Base-by-base conservation (phyloP, 768 basidiomycete species). In the Mrakia hoshinonis region DNA sequence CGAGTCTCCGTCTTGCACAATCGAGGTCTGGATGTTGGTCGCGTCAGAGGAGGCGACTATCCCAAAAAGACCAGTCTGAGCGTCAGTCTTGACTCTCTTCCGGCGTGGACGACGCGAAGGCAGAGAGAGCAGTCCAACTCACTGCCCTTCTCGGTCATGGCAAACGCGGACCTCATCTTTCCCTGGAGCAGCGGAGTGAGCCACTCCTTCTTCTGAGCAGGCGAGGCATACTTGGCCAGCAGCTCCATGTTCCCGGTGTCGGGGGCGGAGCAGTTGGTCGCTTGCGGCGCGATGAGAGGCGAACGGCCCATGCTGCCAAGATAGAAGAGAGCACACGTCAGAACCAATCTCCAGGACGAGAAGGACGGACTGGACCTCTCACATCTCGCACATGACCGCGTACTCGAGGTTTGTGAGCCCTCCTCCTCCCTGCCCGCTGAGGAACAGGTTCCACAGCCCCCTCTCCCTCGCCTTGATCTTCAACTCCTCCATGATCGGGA, bases 341-440 rank as follows among this genome's bases (percentile, higher is more conserved):
- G n/a, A n/a, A n/a, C n/a, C n/a, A n/a, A n/a, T n/a, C n/a, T n/a
- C n/a, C n/a, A n/a, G n/a, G 4, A 4, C 18, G n/a, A 55, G 24
- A 10, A 15, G 6, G 29, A 34, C n/a, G 29, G 34, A 31, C 26
- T 15, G 4, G 29, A 7, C 26, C 54, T 3, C 13, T 51, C 12
- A 70, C 63, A 76, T 54, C 62, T 75, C 95, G n/a, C 93, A 93
- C 88, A 97, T 96, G 36, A 97, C 89, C 48, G 90, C 92, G 79
- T 99, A 98, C 92, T 99, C 96, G 58, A 99, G 83, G 80, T 97
- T 98, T 20, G 87, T 88, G 74, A 98, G 83, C n/a, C 89, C 88
- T 51, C 95, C 95, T 76, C 86, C 84, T 75, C 89, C 83, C 22
- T 24, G 43, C 81, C 92, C 92, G 85, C 90, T 92, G 74, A 98